Conservation (phyloP, 345 rosid species). For the Gynandropsis gynandra region DNA sequence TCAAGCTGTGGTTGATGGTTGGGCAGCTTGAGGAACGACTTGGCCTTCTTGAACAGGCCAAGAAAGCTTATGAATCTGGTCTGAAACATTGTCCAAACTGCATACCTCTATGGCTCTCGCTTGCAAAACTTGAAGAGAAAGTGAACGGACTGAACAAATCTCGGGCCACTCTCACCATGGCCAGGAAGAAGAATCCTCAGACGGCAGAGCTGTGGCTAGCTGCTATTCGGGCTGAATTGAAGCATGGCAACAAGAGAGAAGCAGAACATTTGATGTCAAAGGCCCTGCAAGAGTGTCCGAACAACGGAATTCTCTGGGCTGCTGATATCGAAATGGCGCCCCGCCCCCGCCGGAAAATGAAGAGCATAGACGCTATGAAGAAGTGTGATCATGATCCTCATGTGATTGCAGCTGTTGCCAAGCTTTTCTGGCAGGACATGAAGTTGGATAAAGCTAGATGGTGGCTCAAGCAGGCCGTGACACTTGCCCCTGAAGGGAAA, state of each 20-base stretch:
- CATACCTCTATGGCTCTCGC: slow-evolving; percentile 73
- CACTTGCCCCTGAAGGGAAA: slow-evolving; percentile 77
- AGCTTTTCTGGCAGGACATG: slow-evolving; percentile 85
- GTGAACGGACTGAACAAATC: slow-evolving; percentile 69
- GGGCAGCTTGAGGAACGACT: slow-evolving; percentile 92
- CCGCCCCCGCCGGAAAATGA: slow-evolving; percentile 63
- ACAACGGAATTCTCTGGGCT: slow-evolving; percentile 89
- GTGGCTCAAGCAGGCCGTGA: slow-evolving; percentile 79
- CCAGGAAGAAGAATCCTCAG: slow-evolving; percentile 77
- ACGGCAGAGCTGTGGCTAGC: slow-evolving; percentile 86
- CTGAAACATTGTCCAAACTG: slow-evolving; percentile 58
- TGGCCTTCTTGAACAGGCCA: slow-evolving; percentile 49
- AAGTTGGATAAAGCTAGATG: slow-evolving; percentile 85
- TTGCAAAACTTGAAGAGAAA: slow-evolving; percentile 72
- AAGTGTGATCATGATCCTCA: slow-evolving; percentile 80
- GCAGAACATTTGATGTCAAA: slow-evolving; percentile 84
- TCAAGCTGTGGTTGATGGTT: slow-evolving; percentile 88
- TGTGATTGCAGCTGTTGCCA: slow-evolving; percentile 76
- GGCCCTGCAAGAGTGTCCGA: slow-evolving; percentile 91
- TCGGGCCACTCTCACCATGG: slow-evolving; percentile 71
- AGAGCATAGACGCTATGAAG: slow-evolving; percentile 68
- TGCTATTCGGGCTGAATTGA: slow-evolving; percentile 68
- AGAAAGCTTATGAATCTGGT: slow-evolving; percentile 58
- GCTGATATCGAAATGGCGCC: slow-evolving; percentile 79
- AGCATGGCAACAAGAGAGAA: slow-evolving; percentile 72